Conservation (phyloP, 2,329 filamentous ascomycete genomes). For the Knufia fluminis region DNA sequence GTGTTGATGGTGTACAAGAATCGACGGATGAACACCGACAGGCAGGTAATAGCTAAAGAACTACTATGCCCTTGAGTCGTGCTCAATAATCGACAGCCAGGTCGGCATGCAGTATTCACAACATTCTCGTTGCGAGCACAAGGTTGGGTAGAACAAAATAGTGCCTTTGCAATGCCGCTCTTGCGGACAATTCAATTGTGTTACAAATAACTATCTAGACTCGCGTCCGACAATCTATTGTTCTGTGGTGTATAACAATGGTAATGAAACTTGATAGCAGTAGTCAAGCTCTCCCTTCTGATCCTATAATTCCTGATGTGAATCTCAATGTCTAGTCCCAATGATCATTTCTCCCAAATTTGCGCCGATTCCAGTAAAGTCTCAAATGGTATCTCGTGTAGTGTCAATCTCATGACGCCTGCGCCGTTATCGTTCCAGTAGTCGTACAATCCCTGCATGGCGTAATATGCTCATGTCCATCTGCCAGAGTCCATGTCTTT, state of each 20-base stretch:
- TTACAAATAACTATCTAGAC: slow-evolving; percentile 2
- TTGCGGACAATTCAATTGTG: neutral
- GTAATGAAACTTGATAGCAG: slow-evolving; percentile 4
- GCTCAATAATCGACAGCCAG: no score
- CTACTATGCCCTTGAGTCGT: no score
- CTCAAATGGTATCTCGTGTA: neutral
- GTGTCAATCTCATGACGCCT: neutral
- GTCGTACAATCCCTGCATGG: neutral
- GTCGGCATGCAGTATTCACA: no score
- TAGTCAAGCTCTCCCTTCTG: slow-evolving; percentile 1
- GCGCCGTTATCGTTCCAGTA: slow-evolving; percentile 6
- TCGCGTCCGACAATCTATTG: slow-evolving; percentile 2
- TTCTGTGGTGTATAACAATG: neutral
- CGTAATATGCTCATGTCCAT: neutral
- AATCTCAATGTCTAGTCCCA: neutral
- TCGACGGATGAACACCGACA: no score
- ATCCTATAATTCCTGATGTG: neutral
- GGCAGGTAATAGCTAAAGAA: no score
- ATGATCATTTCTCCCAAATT: neutral
- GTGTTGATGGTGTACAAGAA: no score
- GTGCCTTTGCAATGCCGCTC: neutral
- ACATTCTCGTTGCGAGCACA: no score
- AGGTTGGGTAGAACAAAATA: no score
- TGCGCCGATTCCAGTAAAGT: neutral
- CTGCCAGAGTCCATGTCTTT: slow-evolving; percentile 8